Percentiles rank a stretch among this genome's conserved stretches.
These are phyloP conservation scores for Geopyxis carbonaria DNA, from an alignment of 495 filamentous ascomycete species.

Conservation along the genomic window DNA sequence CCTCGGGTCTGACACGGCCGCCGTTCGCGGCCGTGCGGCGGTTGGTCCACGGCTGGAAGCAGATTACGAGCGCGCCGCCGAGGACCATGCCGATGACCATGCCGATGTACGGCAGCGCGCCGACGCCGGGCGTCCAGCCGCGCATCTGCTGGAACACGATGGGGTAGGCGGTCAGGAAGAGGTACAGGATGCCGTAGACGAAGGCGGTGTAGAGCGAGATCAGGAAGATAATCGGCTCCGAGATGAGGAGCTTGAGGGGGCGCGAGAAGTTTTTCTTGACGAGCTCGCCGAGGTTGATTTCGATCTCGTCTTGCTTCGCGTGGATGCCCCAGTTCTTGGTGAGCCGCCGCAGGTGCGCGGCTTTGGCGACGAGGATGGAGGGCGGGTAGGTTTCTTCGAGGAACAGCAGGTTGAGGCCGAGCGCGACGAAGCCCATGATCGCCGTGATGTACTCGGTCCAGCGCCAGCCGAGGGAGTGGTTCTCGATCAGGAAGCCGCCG, in stretches of 20 bases:
- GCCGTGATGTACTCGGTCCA: conserved; percentile 64
- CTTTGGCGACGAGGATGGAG: conserved; percentile 59
- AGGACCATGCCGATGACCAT: conserved; percentile 57
- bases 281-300: conserved; percentile 64
- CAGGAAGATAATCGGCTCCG: conserved; percentile 86
- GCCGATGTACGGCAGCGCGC: conserved; percentile 65
- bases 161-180: conserved; percentile 42
- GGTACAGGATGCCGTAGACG: conserved; percentile 76
- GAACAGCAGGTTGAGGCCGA: conserved; percentile 52
- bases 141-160: conserved; percentile 58
- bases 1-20: conserved; percentile 65
- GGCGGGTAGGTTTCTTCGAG: conserved; percentile 74
- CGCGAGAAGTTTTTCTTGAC: conserved; percentile 69
- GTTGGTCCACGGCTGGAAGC: conserved; percentile 50
- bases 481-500: conserved; percentile 63
- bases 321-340: conserved; percentile 90
- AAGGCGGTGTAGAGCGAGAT: conserved; percentile 86
- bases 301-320: conserved; percentile 84
- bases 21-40: conserved; percentile 53
- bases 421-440: conserved; percentile 62
- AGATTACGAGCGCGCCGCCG: conserved; percentile 43
- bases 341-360: conserved; percentile 55
- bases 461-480: conserved; percentile 55
- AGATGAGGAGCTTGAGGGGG: conserved; percentile 71
- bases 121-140: conserved; percentile 45